A percentile compares a stretch with the other conserved stretches of the same genome.
Evolutionary conservation across 2,329 filamentous ascomycete genomes (phyloP).

Genomic region (Corinectria fuckeliana): DNA sequence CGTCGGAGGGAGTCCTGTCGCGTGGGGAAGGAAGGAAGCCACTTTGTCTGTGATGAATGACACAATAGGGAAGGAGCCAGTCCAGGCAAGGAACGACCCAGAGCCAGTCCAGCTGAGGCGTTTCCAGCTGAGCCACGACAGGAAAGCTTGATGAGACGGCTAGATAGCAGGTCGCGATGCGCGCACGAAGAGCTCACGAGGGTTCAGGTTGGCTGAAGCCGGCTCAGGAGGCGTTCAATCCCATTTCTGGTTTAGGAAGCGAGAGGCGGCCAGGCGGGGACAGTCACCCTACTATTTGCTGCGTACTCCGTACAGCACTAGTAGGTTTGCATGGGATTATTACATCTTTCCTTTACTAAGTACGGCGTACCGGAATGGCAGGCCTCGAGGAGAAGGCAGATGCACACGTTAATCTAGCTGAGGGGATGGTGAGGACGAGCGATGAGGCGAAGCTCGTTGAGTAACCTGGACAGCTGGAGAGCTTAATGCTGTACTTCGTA

Average conservation of each 20-base stretch:
- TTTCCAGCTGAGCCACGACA: conserved; percentile 8
- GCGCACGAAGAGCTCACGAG: conserved; percentile 10
- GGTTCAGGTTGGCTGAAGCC: conserved; percentile 1
- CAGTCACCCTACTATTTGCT: neutral
- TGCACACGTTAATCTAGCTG: conserved; percentile 13
- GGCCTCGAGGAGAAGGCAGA: neutral
- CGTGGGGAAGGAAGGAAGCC: neutral
- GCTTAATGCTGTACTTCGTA: neutral
- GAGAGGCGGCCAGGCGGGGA: conserved; percentile 2
- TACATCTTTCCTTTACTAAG: neutral
- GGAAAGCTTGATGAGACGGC: neutral
- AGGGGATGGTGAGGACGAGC: conserved; percentile 17
- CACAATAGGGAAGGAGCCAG: conserved; percentile 6
- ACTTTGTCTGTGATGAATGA: conserved; percentile 1
- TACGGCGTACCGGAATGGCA: neutral
- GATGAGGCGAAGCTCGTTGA: neutral
- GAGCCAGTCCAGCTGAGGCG: conserved; percentile 8
- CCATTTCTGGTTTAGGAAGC: conserved; percentile 13
- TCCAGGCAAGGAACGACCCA: too few species aligned
- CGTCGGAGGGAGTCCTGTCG: too few species aligned
- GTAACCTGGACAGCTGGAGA: too few species aligned
- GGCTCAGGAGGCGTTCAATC: conserved; percentile 20
- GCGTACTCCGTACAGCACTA: too few species aligned
- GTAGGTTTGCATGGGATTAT: neutral
- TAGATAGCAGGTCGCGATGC: conserved; percentile 17